A percentile compares a stretch with the other conserved stretches of the same genome.
Evolutionary conservation across 2,329 filamentous ascomycete genomes (phyloP).

Genomic region (Gaeumannomyces sp.): DNA sequence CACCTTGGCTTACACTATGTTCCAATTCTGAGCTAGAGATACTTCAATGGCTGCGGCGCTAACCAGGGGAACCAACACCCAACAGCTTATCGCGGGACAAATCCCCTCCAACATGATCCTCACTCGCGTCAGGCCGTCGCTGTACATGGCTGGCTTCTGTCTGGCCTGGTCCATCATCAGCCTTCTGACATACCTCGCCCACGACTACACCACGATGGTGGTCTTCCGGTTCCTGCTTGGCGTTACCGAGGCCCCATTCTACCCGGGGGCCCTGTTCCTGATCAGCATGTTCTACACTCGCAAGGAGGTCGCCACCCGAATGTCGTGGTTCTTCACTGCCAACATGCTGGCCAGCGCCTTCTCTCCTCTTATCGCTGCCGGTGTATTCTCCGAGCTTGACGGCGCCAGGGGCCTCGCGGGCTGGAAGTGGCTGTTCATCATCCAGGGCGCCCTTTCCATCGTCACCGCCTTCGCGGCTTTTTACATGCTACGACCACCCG

Average conservation of each 20-base stretch:
- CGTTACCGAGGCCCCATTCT: constrained; percentile 44
- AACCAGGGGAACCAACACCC: background rate
- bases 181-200: constrained; percentile 26
- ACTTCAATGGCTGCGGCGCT: background rate
- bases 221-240: constrained; percentile 50
- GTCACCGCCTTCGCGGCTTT: constrained; percentile 49
- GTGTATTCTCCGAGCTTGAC: constrained; percentile 8
- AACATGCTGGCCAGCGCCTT: constrained; percentile 48
- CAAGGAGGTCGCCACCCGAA: constrained; percentile 44
- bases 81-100: constrained; percentile 42
- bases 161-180: constrained; percentile 24
- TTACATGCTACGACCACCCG: constrained; percentile 28
- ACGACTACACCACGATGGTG: constrained; percentile 48
- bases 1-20: background rate
- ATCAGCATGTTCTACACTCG: constrained; percentile 38
- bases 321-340: constrained; percentile 40
- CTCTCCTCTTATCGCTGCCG: constrained; percentile 37
- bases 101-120: constrained; percentile 31
- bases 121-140: constrained; percentile 33
- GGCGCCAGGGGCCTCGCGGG: constrained; percentile 4
- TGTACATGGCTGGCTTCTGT: constrained; percentile 35
- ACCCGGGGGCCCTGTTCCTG: constrained; percentile 34
- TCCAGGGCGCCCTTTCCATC: constrained; percentile 47
- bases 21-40: background rate
- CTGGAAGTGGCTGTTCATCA: constrained; percentile 12